Percentiles rank a stretch among this genome's conserved stretches.
Conservation (phyloP, 305 asterid species). For the Ruellia speciosa region DNA sequence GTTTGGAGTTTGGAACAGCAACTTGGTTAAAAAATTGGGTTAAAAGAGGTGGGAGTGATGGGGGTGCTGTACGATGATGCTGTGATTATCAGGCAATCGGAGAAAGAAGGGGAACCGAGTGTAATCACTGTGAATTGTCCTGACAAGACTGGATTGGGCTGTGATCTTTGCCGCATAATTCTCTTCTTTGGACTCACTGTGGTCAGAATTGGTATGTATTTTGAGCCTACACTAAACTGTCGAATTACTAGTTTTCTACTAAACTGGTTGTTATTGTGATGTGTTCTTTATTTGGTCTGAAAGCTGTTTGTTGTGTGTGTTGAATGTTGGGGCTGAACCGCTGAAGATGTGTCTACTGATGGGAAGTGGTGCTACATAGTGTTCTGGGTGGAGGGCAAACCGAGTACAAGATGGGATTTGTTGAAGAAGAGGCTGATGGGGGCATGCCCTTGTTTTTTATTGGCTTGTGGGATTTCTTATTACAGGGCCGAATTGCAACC, state of each 20-base stretch:
- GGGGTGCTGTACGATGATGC: conserved; percentile 65
- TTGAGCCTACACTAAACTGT: too few relatives aligned
- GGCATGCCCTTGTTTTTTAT: conserved; percentile 67
- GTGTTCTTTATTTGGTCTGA: not conserved
- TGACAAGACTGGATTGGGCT: conserved; percentile 83
- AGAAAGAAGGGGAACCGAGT: conserved; percentile 62
- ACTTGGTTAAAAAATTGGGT: too few relatives aligned
- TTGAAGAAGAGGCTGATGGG: conserved; percentile 72
- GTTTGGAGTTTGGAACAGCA: too few relatives aligned
- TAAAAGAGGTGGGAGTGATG: conserved; percentile 21
- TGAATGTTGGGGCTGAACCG: conserved; percentile 19
- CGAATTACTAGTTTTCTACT: too few relatives aligned
- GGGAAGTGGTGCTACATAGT: conserved; percentile 96
- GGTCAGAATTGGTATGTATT: conserved; percentile 6
- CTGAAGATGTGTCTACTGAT: conserved; percentile 69
- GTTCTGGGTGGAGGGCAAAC: conserved; percentile 67
- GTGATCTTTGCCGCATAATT: conserved; percentile 32
- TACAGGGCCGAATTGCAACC: conserved; percentile 40
- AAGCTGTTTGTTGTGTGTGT: not conserved
- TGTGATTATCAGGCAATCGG: conserved; percentile 54
- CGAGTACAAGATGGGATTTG: conserved; percentile 59
- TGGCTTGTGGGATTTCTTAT: conserved; percentile 53
- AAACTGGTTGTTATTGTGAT: too few relatives aligned
- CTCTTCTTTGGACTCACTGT: conserved; percentile 5
- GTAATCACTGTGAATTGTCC: conserved; percentile 87